Conservation (phyloP, 1,139 yeast genomes). For the Pichia sp. region DNA sequence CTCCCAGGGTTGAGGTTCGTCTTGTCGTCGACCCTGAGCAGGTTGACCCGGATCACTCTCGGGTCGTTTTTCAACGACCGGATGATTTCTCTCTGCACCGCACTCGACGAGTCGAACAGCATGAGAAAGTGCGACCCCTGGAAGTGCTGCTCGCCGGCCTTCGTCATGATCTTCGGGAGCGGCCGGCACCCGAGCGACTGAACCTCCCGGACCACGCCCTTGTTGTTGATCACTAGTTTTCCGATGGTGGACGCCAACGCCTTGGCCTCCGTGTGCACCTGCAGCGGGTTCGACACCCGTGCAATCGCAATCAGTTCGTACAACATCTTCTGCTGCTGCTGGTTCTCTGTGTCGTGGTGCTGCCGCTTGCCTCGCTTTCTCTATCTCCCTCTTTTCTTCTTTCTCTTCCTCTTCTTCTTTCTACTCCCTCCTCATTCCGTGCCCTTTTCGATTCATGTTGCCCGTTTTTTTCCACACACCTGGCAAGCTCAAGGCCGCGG, state of each 20-base stretch:
- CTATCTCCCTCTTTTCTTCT: not conserved
- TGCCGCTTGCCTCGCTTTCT: too few relatives aligned
- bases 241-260: conserved; percentile 60
- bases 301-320: conserved; percentile 90
- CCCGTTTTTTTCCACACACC: too few relatives aligned
- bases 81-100: conserved; percentile 79
- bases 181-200: conserved; percentile 74
- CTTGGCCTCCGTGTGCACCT: conserved; percentile 59
- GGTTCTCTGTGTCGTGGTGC: too few relatives aligned
- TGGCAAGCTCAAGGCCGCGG: too few relatives aligned
- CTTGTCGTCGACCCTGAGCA: conserved; percentile 63
- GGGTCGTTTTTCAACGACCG: conserved; percentile 85
- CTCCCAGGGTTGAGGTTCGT: conserved; percentile 51
- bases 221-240: conserved; percentile 72
- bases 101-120: conserved; percentile 80
- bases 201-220: conserved; percentile 86
- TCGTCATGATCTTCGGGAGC: conserved; percentile 75
- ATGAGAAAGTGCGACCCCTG: conserved; percentile 85
- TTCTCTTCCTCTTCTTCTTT: not conserved
- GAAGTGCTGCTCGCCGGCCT: conserved; percentile 85
- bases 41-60: conserved; percentile 75
- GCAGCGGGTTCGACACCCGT: conserved; percentile 59
- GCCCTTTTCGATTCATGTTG: too few relatives aligned
- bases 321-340: too few relatives aligned
- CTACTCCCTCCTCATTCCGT: too few relatives aligned